These are phyloP conservation scores for Monosporascus sp. DNA, from an alignment of 2,329 filamentous ascomycete genomes.

Conservation along the genomic window DNA sequence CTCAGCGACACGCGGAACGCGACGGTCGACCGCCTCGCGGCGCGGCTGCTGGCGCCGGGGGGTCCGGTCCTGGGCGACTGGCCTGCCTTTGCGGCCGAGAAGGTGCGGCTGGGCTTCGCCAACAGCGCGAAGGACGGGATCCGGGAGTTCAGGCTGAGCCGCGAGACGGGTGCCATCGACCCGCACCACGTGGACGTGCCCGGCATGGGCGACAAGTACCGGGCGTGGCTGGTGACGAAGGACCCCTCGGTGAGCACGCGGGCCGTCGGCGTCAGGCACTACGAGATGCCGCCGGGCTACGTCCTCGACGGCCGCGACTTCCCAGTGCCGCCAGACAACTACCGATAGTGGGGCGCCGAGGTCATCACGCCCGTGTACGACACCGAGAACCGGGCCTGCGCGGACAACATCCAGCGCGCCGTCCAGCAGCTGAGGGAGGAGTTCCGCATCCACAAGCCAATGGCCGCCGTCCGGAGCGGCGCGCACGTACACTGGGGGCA, in stretches of 20 bases:
- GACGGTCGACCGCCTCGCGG: too few species aligned
- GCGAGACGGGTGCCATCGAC: not conserved
- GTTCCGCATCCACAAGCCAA: conserved; percentile 18
- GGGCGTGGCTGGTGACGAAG: not conserved
- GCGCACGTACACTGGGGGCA: conserved; percentile 19
- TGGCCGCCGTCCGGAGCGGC: not conserved
- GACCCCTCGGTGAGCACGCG: not conserved
- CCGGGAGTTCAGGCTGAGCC: too few species aligned
- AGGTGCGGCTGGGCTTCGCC: not conserved
- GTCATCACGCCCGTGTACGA: conserved; percentile 13
- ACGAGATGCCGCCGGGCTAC: not conserved
- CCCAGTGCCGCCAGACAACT: not conserved
- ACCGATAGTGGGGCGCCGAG: conserved; percentile 5
- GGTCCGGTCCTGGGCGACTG: too few species aligned
- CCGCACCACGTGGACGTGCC: not conserved
- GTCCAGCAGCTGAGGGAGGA: conserved; percentile 10
- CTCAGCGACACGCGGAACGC: too few species aligned
- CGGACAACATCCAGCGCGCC: conserved; percentile 2
- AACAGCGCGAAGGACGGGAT: not conserved
- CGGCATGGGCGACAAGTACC: not conserved
- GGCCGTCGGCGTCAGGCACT: not conserved
- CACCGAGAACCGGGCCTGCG: conserved; percentile 7
- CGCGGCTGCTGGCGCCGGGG: too few species aligned
- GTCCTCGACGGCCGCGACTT: not conserved
- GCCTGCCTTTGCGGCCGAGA: not conserved